phyloP scores from a whole-genome alignment of 768 basidiomycete species.

The Podaxis sp. region DNA sequence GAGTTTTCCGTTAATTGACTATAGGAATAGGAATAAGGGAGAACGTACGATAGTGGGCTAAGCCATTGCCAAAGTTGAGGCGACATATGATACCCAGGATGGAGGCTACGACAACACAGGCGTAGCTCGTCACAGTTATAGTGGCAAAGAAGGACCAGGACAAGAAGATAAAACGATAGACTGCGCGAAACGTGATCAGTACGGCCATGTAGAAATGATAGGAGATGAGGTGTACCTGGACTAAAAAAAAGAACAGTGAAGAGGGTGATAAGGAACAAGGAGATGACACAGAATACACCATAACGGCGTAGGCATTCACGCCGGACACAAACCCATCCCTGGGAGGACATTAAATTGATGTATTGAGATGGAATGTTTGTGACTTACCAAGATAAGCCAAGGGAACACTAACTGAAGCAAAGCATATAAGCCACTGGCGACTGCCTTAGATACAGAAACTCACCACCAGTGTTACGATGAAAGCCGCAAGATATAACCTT shows the following conservation, averaged over 20 bases:
- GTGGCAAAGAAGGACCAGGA: slow-evolving; percentile 51
- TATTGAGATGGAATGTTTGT: background rate
- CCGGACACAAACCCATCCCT: slow-evolving; percentile 54
- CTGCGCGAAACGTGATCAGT: slow-evolving; percentile 23
- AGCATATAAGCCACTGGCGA: background rate
- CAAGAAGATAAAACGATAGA: slow-evolving; percentile 42
- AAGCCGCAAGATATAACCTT: slow-evolving; percentile 39
- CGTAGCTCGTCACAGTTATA: slow-evolving; percentile 41
- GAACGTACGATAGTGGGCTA: slow-evolving; percentile 46
- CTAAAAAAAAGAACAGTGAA: slow-evolving; percentile 45
- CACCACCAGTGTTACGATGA: slow-evolving; percentile 41
- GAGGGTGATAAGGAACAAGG: slow-evolving; percentile 35
- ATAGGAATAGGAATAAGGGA: background rate
- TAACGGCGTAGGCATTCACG: slow-evolving; percentile 42
- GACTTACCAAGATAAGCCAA: slow-evolving; percentile 45
- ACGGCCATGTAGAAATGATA: background rate
- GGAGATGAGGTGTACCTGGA: slow-evolving; percentile 31
- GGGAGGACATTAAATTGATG: background rate
- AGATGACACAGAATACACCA: slow-evolving; percentile 37
- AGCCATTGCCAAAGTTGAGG: slow-evolving; percentile 53
- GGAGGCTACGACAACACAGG: slow-evolving; percentile 41
- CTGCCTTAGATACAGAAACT: slow-evolving; percentile 16
- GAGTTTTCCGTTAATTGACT: background rate
- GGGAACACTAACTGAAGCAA: slow-evolving; percentile 39
- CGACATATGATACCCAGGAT: slow-evolving; percentile 48